Conservation (phyloP, 768 basidiomycete species). For the Boletus sp. region DNA sequence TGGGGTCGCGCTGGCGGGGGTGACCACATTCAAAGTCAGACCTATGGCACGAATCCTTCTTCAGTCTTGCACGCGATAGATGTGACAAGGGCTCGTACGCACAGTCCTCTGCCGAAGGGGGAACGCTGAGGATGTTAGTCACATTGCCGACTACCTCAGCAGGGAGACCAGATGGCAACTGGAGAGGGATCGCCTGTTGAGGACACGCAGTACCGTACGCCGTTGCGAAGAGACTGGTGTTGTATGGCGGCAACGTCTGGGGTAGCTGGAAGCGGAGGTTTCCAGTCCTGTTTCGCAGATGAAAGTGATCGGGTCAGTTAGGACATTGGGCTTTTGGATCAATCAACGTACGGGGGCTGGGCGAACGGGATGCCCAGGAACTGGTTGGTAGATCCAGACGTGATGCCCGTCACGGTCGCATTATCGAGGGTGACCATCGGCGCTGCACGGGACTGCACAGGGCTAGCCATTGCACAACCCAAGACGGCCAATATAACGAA, state of each 20-base stretch:
- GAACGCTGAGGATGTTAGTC: slow-evolving; percentile 28
- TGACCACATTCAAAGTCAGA: slow-evolving; percentile 51
- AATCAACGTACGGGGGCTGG: no score
- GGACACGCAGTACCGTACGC: slow-evolving; percentile 7
- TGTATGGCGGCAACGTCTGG: no score
- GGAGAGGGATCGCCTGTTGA: slow-evolving; percentile 2
- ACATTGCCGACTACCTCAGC: slow-evolving; percentile 18
- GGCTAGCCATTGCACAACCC: no score
- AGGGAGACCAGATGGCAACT: slow-evolving; percentile 11
- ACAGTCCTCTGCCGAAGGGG: slow-evolving; percentile 46
- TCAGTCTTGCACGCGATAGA: neutral
- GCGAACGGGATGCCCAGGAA: no score
- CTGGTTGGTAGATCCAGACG: no score
- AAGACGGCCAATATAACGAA: no score
- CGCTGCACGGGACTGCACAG: no score
- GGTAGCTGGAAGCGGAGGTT: no score
- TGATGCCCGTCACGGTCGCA: no score
- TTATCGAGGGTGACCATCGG: no score
- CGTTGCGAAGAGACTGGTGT: no score
- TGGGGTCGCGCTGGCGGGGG: slow-evolving; percentile 39
- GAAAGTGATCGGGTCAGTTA: neutral
- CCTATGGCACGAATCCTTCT: slow-evolving; percentile 22
- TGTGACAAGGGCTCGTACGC: slow-evolving; percentile 13
- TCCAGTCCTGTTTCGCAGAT: slow-evolving; percentile 23
- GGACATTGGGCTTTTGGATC: no score